These are phyloP conservation scores for Wakefieldia striispora DNA, from an alignment of 768 basidiomycete species.

Conservation along the genomic window DNA sequence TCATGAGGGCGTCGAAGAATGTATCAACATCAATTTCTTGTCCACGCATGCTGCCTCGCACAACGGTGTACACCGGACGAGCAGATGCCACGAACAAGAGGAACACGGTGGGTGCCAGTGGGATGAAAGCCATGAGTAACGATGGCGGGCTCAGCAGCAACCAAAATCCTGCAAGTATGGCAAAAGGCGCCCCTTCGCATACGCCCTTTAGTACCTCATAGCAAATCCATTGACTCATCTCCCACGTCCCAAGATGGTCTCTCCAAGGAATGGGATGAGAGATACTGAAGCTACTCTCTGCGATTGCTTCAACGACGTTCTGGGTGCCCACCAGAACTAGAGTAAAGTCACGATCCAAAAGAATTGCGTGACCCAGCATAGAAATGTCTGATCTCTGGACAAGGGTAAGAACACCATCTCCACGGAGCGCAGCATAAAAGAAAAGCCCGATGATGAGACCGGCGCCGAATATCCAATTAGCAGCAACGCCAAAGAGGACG, in stretches of 20 bases:
- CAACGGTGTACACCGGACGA: too few species aligned
- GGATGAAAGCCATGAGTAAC: background rate
- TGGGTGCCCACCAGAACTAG: background rate
- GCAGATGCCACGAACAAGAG: too few species aligned
- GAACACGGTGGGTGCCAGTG: too few species aligned
- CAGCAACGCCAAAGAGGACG: background rate
- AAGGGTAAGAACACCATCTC: slow-evolving; percentile 3
- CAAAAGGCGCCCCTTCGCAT: background rate
- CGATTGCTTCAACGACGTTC: slow-evolving; percentile 2
- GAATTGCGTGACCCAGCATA: background rate
- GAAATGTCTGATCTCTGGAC: background rate
- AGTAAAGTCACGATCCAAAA: slow-evolving; percentile 3
- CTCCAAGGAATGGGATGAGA: background rate
- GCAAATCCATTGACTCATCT: background rate
- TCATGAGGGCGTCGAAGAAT: too few species aligned
- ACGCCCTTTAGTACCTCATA: background rate
- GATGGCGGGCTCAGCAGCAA: background rate
- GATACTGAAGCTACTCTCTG: slow-evolving; percentile 2
- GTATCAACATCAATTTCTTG: too few species aligned
- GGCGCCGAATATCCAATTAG: background rate
- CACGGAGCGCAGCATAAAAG: background rate
- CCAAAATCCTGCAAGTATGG: background rate
- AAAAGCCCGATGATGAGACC: background rate
- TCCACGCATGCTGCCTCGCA: too few species aligned
- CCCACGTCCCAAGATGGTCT: background rate